Evolutionary conservation across 345 rosid species (phyloP), one percentile per base, ranked within the genome.

Genomic region (Boechera divaricarpa): DNA sequence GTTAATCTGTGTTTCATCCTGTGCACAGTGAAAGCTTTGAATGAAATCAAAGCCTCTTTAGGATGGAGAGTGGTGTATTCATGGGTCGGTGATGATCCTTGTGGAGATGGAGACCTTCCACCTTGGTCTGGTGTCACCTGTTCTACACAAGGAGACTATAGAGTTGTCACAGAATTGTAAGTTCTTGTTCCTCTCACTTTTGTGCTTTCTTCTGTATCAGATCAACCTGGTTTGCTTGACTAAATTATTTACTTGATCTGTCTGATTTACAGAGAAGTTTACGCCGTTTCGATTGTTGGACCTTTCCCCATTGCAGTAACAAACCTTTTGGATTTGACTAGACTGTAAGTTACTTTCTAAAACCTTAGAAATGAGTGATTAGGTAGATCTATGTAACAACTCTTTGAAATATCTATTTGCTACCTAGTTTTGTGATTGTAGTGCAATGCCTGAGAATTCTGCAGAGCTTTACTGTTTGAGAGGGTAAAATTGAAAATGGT

Each of bases 51-150:
- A 84, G 92, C 98, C 28, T 94, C 98, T 35, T 87, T 94, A 29
- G 98, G 98, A 36, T 94, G 98, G 98, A 87, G 97, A 77, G 98
- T 94, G 41, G 97, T 92, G 18, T 94, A 94, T 77, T 86, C 98
- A 10, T 94, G 98, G 98, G 87, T 94, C 5, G 98, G 98, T 55
- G 98, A 94, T 12, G 98, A 94, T 79, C 98, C 98, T 11, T 94
- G 98, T 7, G 98, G 98, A 10, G 98, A 90, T 70, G 91, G 92
- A 10, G 90, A 85, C 48, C 88, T 90, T 60, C 97, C 85, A 3
- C 92, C 97, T 10, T 94, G 98, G 98, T 90, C 95, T 58, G 98
- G 98, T 63, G 97, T 94, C 73, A 92, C 97, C 2, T 94, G 98
- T 79, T 88, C 98, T 15, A 85, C 91, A 44, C 87, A 80, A 73